Evolutionary conservation across 2,329 filamentous ascomycete species (phyloP).

Genomic region (Paraphoma chrysanthemicola): DNA sequence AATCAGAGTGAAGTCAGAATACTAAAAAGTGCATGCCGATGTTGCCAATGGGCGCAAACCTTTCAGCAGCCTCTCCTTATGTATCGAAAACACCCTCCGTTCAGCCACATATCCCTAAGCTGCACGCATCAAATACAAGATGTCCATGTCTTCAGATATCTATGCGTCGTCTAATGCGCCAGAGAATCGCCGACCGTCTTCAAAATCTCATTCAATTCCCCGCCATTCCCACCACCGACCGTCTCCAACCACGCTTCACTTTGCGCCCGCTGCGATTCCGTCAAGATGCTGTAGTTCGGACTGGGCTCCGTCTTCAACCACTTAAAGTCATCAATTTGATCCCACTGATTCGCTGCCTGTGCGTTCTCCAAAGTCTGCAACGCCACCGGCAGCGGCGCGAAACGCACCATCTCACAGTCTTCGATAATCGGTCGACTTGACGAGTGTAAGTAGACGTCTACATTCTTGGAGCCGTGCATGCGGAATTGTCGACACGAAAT

Average conservation of each 20-base stretch:
- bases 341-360: conserved; percentile 71
- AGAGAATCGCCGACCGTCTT: conserved; percentile 6
- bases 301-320: conserved; percentile 88
- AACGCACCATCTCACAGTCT: conserved; percentile 78
- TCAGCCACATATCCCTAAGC: no score
- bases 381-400: conserved; percentile 73
- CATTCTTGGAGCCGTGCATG: conserved; percentile 84
- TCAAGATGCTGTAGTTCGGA: conserved; percentile 83
- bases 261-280: conserved; percentile 64
- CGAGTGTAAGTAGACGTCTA: conserved; percentile 84
- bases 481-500: conserved; percentile 80
- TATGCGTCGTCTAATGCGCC: not conserved
- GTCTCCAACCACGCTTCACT: conserved; percentile 71
- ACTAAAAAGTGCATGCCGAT: no score
- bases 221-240: conserved; percentile 3
- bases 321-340: conserved; percentile 95
- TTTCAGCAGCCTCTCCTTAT: no score
- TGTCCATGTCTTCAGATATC: no score
- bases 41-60: no score
- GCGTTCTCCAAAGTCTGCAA: conserved; percentile 61
- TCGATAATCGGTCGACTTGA: conserved; percentile 91
- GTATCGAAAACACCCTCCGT: no score
- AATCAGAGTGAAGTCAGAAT: no score
- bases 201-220: conserved; percentile 23
- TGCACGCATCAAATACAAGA: no score